Conservation (phyloP, 257 asterid genomes). For the Ilex aquifolium region DNA sequence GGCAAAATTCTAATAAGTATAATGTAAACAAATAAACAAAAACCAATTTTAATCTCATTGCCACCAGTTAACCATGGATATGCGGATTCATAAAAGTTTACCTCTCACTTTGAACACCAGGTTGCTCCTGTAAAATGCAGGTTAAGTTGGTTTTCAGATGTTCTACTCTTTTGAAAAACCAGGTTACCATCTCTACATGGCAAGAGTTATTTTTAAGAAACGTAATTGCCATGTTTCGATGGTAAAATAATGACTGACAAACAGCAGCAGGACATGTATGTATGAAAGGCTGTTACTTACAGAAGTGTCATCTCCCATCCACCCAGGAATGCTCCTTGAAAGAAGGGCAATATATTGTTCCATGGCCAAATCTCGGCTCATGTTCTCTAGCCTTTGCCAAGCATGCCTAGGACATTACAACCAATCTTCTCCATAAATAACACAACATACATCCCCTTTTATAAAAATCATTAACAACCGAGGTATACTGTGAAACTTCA, state of each 20-base stretch:
- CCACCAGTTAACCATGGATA: neutral
- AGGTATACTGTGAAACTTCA: neutral
- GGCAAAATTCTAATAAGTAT: neutral
- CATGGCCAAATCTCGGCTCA: conserved; percentile 57
- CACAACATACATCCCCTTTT: neutral
- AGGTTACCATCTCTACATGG: no score
- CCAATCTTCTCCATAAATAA: neutral
- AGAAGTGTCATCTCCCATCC: conserved; percentile 32
- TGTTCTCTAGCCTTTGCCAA: conserved; percentile 54
- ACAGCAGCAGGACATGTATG: neutral
- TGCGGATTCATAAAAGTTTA: no score
- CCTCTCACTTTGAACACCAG: neutral
- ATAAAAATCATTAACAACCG: no score
- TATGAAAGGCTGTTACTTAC: neutral
- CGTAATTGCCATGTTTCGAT: neutral
- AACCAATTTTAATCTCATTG: neutral
- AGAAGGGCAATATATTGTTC: conserved; percentile 47
- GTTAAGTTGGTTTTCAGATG: no score
- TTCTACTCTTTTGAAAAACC: no score
- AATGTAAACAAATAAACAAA: no score
- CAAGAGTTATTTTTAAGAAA: neutral
- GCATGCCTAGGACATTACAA: conserved; percentile 43
- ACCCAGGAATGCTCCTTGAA: conserved; percentile 33
- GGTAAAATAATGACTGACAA: neutral
- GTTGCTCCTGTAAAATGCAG: neutral